A percentile compares a stretch with the other conserved stretches of the same genome.
Conservation (phyloP, 805 yeast species). For the Teunomyces gatunensis region DNA sequence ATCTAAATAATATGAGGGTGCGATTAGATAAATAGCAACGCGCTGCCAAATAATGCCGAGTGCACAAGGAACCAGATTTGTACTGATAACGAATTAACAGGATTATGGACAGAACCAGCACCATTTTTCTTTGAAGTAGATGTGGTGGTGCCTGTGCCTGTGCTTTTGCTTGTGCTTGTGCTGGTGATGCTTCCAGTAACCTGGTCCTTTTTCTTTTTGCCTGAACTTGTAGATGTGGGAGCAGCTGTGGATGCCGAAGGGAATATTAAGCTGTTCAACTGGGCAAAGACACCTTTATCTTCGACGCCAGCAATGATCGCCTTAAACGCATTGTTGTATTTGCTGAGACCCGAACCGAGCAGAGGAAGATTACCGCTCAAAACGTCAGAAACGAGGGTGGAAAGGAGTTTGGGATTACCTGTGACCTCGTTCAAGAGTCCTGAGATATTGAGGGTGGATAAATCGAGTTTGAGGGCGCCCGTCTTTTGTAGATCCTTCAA, state of each 20-base stretch:
- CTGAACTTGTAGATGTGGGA: conserved; percentile 8
- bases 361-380: conserved; percentile 20
- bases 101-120: neutral
- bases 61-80: conserved; percentile 16
- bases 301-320: conserved; percentile 33
- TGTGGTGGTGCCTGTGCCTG: neutral
- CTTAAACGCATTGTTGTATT: conserved; percentile 30
- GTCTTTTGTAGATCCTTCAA: conserved; percentile 24
- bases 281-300: conserved; percentile 33
- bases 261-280: conserved; percentile 31
- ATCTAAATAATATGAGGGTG: neutral
- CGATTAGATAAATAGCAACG: conserved; percentile 14
- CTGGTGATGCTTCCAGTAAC: conserved; percentile 3
- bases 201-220: conserved; percentile 8
- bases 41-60: conserved; percentile 21
- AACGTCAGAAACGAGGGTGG: conserved; percentile 20
- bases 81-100: conserved; percentile 8
- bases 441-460: conserved; percentile 26
- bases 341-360: conserved; percentile 12
- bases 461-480: conserved; percentile 24
- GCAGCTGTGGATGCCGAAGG: conserved; percentile 11
- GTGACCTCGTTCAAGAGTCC: conserved; percentile 21
- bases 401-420: conserved; percentile 21
- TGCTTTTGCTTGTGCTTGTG: neutral
- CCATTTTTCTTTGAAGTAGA: neutral